These are phyloP conservation scores for Neurospora sp. DNA, from an alignment of 495 filamentous ascomycete species.

Conservation along the genomic window DNA sequence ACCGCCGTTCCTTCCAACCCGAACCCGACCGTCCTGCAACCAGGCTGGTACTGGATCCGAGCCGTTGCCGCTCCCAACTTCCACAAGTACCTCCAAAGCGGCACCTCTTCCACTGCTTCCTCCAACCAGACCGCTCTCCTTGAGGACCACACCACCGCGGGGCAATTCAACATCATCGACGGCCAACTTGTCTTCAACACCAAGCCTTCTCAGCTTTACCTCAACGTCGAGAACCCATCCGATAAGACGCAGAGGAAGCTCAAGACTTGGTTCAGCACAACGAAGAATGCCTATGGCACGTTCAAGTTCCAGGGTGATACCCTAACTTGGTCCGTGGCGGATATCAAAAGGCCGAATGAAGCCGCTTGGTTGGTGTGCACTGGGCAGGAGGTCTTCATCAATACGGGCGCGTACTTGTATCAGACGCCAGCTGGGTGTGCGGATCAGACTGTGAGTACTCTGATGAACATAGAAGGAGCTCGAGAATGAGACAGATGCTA, in stretches of 20 bases:
- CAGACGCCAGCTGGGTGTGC: slow-evolving; percentile 38
- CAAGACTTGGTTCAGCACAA: slow-evolving; percentile 16
- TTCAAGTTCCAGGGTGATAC: slow-evolving; percentile 41
- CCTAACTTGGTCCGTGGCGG: slow-evolving; percentile 31
- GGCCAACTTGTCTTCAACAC: slow-evolving; percentile 38
- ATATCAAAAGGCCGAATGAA: slow-evolving; percentile 32
- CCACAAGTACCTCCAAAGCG: slow-evolving; percentile 41
- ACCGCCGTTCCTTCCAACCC: slow-evolving; percentile 21
- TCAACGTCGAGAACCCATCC: slow-evolving; percentile 26
- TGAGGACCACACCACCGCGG: slow-evolving; percentile 30
- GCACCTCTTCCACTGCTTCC: slow-evolving; percentile 20
- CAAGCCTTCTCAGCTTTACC: slow-evolving; percentile 5
- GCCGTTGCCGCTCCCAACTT: slow-evolving; percentile 41
- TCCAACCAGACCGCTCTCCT: slow-evolving; percentile 23
- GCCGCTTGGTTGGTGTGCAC: slow-evolving; percentile 41
- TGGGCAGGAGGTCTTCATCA: slow-evolving; percentile 32
- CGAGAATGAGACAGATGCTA: slow-evolving; percentile 1
- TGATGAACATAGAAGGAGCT: neutral
- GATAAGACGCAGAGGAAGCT: slow-evolving; percentile 27
- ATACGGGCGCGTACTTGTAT: slow-evolving; percentile 39
- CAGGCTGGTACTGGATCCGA: slow-evolving; percentile 42
- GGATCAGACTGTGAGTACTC: slow-evolving; percentile 35
- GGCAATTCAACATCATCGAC: slow-evolving; percentile 38
- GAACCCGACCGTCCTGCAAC: slow-evolving; percentile 31
- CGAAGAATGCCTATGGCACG: slow-evolving; percentile 35